A percentile compares a stretch with the other conserved stretches of the same genome.
phyloP scores from a whole-genome alignment of 2,329 filamentous ascomycete species.

The Ophiostoma tasmaniense region DNA sequence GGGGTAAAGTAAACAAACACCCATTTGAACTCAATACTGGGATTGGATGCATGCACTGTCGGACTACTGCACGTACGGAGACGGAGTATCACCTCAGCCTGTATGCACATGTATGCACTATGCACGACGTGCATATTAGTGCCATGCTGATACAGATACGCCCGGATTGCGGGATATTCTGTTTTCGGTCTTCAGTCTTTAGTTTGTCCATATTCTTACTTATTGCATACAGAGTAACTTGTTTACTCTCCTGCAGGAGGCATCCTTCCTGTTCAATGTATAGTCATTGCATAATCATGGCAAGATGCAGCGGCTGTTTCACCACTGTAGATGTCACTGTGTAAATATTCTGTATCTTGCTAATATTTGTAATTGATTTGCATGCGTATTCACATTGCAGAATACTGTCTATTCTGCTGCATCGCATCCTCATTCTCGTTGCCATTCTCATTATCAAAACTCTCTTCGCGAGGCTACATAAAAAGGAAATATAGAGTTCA shows the following conservation, averaged over 20 bases:
- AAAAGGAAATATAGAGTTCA: background rate
- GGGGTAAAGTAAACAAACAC: background rate
- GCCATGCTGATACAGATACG: background rate
- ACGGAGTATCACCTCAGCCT: background rate
- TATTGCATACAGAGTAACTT: background rate
- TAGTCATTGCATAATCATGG: background rate
- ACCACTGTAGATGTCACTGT: background rate
- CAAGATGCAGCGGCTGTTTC: background rate
- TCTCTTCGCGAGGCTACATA: background rate
- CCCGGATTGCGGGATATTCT: background rate
- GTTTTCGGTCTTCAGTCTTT: too few species aligned
- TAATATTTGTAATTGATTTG: too few species aligned
- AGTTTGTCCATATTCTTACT: background rate
- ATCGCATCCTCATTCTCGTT: too few species aligned
- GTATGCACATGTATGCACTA: constrained; percentile 2
- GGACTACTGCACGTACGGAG: background rate
- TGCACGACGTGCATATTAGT: constrained; percentile 1
- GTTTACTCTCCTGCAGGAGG: background rate
- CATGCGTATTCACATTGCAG: too few species aligned
- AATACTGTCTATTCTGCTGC: too few species aligned
- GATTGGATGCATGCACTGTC: background rate
- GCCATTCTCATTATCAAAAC: too few species aligned
- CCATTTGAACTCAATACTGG: too few species aligned
- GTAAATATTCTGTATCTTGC: background rate
- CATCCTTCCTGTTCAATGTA: background rate